phyloP scores from a whole-genome alignment of 345 rosid species.

The Aquilaria malaccensis region DNA sequence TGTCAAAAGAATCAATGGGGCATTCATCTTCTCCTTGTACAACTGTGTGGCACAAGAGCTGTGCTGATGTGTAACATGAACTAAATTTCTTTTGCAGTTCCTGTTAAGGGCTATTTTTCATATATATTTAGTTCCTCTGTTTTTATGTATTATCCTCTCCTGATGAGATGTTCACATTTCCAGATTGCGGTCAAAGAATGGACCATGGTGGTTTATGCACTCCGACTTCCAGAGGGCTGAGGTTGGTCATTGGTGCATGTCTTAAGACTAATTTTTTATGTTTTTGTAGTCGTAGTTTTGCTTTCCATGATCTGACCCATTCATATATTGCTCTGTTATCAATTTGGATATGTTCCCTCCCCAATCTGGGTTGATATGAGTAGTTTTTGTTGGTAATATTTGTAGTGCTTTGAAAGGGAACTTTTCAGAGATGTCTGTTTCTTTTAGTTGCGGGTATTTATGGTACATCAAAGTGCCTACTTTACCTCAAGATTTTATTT shows the following conservation, averaged over 20 bases:
- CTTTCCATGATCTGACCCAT: no score
- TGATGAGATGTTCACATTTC: constrained; percentile 12
- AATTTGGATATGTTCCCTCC: no score
- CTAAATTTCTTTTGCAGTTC: not conserved
- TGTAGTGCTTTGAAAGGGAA: no score
- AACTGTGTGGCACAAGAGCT: not conserved
- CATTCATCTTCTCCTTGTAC: not conserved
- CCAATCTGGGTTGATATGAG: no score
- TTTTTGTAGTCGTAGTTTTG: no score
- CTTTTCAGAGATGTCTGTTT: no score
- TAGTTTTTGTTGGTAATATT: no score
- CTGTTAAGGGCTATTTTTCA: not conserved
- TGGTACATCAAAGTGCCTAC: no score
- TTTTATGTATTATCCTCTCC: not conserved
- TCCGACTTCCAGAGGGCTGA: constrained; percentile 26
- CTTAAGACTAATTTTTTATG: no score
- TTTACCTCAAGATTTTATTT: no score
- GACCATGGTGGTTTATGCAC: constrained; percentile 99
- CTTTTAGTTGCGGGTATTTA: no score
- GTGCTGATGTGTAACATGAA: not conserved
- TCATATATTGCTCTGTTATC: no score
- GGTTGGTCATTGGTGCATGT: constrained; percentile 16
- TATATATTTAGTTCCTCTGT: not conserved
- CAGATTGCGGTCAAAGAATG: constrained; percentile 59
- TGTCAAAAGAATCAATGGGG: not conserved